Conservation (phyloP, 805 yeast genomes). For the Spathaspora arborariae region DNA sequence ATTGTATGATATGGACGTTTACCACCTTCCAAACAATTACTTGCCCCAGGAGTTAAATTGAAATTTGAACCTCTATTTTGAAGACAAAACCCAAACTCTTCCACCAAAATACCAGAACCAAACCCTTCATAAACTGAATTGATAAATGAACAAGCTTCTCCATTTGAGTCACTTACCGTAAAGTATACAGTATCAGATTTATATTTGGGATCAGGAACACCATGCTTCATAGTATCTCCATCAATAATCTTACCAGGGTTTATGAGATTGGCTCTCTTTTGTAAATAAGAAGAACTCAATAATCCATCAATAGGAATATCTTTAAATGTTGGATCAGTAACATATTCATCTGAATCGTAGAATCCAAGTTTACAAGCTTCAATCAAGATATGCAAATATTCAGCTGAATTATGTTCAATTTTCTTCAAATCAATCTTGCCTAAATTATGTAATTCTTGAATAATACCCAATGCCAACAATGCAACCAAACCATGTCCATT, state of each 20-base stretch:
- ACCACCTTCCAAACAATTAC: slow-evolving; percentile 61
- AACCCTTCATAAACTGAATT: slow-evolving; percentile 68
- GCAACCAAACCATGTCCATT: slow-evolving; percentile 82
- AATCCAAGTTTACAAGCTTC: slow-evolving; percentile 72
- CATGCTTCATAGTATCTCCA: slow-evolving; percentile 42
- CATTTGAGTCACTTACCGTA: slow-evolving; percentile 59
- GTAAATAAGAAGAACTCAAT: slow-evolving; percentile 47
- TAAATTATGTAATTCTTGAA: slow-evolving; percentile 48
- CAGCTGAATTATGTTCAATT: slow-evolving; percentile 62
- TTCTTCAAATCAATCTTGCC: slow-evolving; percentile 39
- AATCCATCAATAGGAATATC: slow-evolving; percentile 38
- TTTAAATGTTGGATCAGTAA: slow-evolving; percentile 54
- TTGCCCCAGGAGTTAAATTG: slow-evolving; percentile 51
- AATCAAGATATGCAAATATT: slow-evolving; percentile 64
- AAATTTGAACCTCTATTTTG: slow-evolving; percentile 80
- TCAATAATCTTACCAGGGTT: slow-evolving; percentile 33
- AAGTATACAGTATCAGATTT: slow-evolving; percentile 72
- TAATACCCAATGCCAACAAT: slow-evolving; percentile 62
- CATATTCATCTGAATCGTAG: slow-evolving; percentile 70
- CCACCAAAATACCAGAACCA: slow-evolving; percentile 69
- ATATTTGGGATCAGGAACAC: slow-evolving; percentile 54
- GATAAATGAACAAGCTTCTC: slow-evolving; percentile 81
- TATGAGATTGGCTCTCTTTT: slow-evolving; percentile 47
- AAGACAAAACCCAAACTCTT: slow-evolving; percentile 60
- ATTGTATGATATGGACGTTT: slow-evolving; percentile 82